These are phyloP conservation scores for Hymenoscyphus scutula DNA, from an alignment of 2,329 filamentous ascomycete species.

Conservation along the genomic window DNA sequence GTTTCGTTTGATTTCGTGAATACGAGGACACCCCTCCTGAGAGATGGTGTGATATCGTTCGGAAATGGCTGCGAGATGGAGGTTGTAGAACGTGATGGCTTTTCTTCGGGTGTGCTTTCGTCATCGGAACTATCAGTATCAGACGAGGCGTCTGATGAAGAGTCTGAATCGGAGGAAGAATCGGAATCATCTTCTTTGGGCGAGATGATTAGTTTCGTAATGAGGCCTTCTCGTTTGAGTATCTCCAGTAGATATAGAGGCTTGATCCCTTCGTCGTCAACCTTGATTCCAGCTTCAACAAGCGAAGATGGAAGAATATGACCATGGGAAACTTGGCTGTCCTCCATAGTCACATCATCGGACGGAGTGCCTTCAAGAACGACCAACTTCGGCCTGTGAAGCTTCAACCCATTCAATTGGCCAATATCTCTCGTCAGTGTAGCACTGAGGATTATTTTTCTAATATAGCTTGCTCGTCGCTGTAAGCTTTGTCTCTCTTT, in stretches of 20 bases:
- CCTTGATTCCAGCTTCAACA: conserved; percentile 63
- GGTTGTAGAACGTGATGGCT: background rate
- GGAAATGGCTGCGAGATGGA: background rate
- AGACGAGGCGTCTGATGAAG: conserved; percentile 25
- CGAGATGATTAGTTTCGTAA: conserved; percentile 20
- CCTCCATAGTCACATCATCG: conserved; percentile 30
- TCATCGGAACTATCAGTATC: conserved; percentile 12
- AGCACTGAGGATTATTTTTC: conserved; percentile 85
- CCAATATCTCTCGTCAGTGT: conserved; percentile 88
- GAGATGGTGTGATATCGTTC: conserved; percentile 5
- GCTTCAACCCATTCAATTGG: conserved; percentile 69
- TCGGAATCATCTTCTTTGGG: conserved; percentile 24
- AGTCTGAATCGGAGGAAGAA: conserved; percentile 14
- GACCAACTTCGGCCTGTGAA: conserved; percentile 73
- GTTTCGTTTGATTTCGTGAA: conserved; percentile 91
- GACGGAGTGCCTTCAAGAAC: conserved; percentile 58
- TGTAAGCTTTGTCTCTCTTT: conserved; percentile 15
- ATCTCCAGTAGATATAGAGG: conserved; percentile 83
- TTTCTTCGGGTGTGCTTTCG: conserved; percentile 6
- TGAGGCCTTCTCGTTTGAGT: conserved; percentile 56
- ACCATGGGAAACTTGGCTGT: conserved; percentile 41
- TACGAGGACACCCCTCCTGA: conserved; percentile 57
- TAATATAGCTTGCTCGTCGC: conserved; percentile 44
- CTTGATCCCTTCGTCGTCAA: conserved; percentile 68
- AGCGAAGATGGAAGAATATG: conserved; percentile 63